Evolutionary conservation across 768 basidiomycete genomes (phyloP), one percentile per base, ranked within the genome.

Genomic region (Calocybe gangraenosa): DNA sequence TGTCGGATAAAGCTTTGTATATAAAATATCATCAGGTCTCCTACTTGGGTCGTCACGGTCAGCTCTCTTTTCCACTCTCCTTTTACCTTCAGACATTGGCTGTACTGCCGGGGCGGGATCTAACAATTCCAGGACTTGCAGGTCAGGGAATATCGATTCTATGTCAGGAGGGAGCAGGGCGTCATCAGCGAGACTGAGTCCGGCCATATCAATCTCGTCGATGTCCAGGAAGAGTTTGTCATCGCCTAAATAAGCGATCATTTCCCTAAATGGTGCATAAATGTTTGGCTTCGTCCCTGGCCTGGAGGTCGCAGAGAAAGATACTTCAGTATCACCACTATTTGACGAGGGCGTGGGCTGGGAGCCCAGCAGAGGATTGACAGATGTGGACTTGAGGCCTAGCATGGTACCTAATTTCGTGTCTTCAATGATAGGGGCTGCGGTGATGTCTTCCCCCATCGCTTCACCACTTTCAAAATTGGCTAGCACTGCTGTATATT

Each of bases 101-200:
- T 64, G 51, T 40, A 56, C 30, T 38, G 60, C 49, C 15, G 65
- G 59, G 54, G 71, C 51, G 49, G 75, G 54, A 43, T 84, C 82
- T 23, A 79, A 65, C 42, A 88, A 66, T 9, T 67, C 68, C 32
- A 80, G 69, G 9, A 81, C 75, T 25, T 78, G 77, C 9, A 95
- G 74, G 45, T 96, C 95, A 0, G 93, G 92, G 61, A 96, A 96
- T 33, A 97, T 78, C 23, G 78, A 74, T 1, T 76, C 73, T 19
- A 85, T 66, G 50, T 82, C 81, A 37, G 71, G 54, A 43, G 74
- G 60, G 11, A 37, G 31, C 2, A 34, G 46, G 7, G 49, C 40
- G 7, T 64, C 66, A 4, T 69, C 64, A 10, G 53, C 40, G 17
- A 56, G 61, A 11, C 58, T 30, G 5, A 51, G 15, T 2, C 50